Conservation (phyloP, 768 basidiomycete genomes). For the Lactifluus hygrophoroides region DNA sequence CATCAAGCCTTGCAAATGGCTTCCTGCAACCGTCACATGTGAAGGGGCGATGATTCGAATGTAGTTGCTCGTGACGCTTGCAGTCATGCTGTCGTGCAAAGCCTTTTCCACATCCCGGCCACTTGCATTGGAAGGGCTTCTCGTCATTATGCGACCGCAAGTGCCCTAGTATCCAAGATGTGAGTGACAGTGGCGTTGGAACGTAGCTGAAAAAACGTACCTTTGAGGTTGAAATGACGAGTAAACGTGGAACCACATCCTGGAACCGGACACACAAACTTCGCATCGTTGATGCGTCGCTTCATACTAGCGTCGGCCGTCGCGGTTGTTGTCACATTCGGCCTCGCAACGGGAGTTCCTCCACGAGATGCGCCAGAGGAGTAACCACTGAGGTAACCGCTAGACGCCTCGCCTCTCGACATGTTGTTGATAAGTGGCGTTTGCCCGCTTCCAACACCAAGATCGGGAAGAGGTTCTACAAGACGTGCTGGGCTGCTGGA, state of each 20-base stretch:
- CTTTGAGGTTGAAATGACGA: conserved; percentile 88
- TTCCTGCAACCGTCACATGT: conserved; percentile 89
- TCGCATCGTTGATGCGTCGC: conserved; percentile 81
- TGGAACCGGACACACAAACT: conserved; percentile 84
- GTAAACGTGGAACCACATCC: conserved; percentile 98
- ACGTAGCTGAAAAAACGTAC: conserved; percentile 31
- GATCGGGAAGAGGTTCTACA: conserved; percentile 40
- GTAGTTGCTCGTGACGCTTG: conserved; percentile 91
- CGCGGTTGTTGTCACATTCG: conserved; percentile 84
- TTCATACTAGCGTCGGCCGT: conserved; percentile 83
- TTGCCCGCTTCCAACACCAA: background rate
- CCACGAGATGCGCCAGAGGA: conserved; percentile 17
- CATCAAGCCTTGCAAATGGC: conserved; percentile 93
- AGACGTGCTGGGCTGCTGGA: conserved; percentile 8
- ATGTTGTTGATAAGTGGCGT: background rate
- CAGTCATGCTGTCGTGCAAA: conserved; percentile 95
- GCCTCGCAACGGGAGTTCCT: conserved; percentile 42
- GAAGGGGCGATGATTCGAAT: conserved; percentile 88
- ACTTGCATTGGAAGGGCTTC: conserved; percentile 90
- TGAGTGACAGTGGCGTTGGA: background rate
- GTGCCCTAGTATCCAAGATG: conserved; percentile 48
- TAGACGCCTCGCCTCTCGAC: background rate
- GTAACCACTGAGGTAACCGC: background rate
- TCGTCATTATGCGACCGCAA: conserved; percentile 92
- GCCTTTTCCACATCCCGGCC: conserved; percentile 91